A percentile compares a stretch with the other conserved stretches of the same genome.
Evolutionary conservation across 192 early-diverging fungal species (phyloP).

Genomic region (Mortierella claussenii): DNA sequence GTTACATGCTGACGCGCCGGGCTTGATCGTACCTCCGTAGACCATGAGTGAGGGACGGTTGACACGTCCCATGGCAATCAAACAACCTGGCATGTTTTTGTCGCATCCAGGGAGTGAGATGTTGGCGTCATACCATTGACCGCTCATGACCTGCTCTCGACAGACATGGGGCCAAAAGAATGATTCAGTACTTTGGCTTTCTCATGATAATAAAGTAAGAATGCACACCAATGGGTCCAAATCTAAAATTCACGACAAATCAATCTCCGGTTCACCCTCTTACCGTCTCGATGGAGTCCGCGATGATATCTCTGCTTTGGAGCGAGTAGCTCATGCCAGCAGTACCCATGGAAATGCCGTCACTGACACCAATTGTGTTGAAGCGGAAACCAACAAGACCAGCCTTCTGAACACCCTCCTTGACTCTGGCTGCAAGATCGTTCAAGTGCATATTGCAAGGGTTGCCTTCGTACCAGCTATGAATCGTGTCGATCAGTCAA

Average conservation of each 20-base stretch:
- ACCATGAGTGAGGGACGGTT: conserved; percentile 98
- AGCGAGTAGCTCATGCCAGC: conserved; percentile 97
- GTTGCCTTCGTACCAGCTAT: conserved; percentile 97
- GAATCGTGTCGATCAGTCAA: not conserved
- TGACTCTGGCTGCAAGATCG: conserved; percentile 88
- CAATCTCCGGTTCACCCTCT: too few relatives aligned
- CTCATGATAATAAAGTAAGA: too few relatives aligned
- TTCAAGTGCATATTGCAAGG: conserved; percentile 99
- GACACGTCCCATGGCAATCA: conserved; percentile 96
- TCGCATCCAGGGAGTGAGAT: conserved; percentile 95
- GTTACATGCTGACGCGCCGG: conserved; percentile 73
- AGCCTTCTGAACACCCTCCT: conserved; percentile 90
- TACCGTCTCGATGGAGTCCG: conserved; percentile 98
- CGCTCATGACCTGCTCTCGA: conserved; percentile 81
- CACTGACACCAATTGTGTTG: conserved; percentile 98
- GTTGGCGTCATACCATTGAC: conserved; percentile 99
- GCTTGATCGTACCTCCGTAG: conserved; percentile 96
- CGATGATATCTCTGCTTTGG: conserved; percentile 97
- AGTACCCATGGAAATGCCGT: conserved; percentile 98
- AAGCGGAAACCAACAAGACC: conserved; percentile 95
- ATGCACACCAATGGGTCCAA: too few relatives aligned
- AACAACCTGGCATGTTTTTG: conserved; percentile 98
- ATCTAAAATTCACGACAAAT: too few relatives aligned
- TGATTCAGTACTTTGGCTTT: too few relatives aligned
- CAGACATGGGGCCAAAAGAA: too few relatives aligned